Percentiles rank a stretch among this genome's conserved stretches.
phyloP scores from a whole-genome alignment of 176 grass and related monocot species.

The Poa pratensis region DNA sequence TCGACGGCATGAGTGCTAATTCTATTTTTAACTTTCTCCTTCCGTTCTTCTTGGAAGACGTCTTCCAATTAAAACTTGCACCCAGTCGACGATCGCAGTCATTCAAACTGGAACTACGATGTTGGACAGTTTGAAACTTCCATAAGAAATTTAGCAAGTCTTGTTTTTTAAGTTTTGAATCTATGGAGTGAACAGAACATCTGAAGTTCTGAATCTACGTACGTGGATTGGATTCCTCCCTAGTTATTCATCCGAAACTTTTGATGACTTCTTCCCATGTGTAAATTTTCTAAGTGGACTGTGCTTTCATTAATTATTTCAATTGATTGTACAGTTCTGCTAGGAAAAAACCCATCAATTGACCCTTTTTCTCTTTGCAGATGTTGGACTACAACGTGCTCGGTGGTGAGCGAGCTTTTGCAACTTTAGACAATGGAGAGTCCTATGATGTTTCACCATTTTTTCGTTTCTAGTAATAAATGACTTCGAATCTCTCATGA shows the following conservation, averaged over 20 bases:
- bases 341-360: neutral
- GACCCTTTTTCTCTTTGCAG: slow-evolving; percentile 25
- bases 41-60: neutral
- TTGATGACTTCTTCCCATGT: too few species aligned
- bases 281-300: too few species aligned
- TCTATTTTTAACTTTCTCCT: neutral
- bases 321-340: neutral
- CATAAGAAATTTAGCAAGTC: neutral
- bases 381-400: slow-evolving; percentile 66
- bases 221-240: neutral
- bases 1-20: slow-evolving; percentile 24
- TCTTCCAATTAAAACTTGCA: neutral
- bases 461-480: neutral
- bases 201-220: neutral
- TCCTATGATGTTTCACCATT: neutral
- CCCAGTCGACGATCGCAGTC: too few species aligned
- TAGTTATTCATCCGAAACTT: neutral
- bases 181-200: neutral
- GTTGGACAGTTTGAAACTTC: neutral
- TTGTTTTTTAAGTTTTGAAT: neutral
- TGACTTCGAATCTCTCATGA: slow-evolving; percentile 4
- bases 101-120: neutral
- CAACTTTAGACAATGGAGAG: neutral
- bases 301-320: neutral
- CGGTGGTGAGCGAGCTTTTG: slow-evolving; percentile 43